A percentile compares a stretch with the other conserved stretches of the same genome.
phyloP scores from a whole-genome alignment of 352 stramenopile genomes.

The Pythium diclinum region DNA sequence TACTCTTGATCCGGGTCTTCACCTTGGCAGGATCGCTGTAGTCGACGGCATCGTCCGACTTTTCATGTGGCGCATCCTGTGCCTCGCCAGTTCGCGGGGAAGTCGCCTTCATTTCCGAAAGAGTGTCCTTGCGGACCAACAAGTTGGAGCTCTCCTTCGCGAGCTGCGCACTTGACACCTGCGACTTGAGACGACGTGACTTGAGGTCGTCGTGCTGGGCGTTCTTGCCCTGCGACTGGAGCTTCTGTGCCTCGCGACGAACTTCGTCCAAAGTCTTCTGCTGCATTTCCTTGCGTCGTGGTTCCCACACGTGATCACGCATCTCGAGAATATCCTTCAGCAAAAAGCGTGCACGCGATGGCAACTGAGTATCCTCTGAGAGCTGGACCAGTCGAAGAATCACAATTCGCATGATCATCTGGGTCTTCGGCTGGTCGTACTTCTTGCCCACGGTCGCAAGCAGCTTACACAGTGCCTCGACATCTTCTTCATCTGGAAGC shows the following conservation, averaged over 20 bases:
- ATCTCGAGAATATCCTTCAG: constrained; percentile 85
- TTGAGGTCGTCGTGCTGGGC: constrained; percentile 81
- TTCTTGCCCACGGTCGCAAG: constrained; percentile 83
- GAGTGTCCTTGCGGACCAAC: constrained; percentile 49
- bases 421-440: constrained; percentile 74
- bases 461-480: constrained; percentile 87
- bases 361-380: constrained; percentile 63
- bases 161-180: constrained; percentile 74
- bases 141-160: constrained; percentile 80
- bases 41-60: background rate
- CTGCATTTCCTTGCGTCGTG: constrained; percentile 83
- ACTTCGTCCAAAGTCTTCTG: constrained; percentile 86
- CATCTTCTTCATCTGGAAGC: constrained; percentile 78
- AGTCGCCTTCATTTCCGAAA: constrained; percentile 1
- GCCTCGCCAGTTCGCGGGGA: background rate
- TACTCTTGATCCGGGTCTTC: constrained; percentile 80
- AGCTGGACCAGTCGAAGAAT: constrained; percentile 84
- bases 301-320: constrained; percentile 84
- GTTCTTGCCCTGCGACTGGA: constrained; percentile 85
- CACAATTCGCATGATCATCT: constrained; percentile 83
- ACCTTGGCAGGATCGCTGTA: constrained; percentile 40
- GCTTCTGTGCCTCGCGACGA: constrained; percentile 72
- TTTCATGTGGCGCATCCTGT: background rate
- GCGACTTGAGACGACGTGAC: constrained; percentile 68
- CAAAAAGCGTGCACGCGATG: constrained; percentile 76